Evolutionary conservation across 1,284 basidiomycete genomes (phyloP).

Genomic region (Tetrapyrgos nigripes): DNA sequence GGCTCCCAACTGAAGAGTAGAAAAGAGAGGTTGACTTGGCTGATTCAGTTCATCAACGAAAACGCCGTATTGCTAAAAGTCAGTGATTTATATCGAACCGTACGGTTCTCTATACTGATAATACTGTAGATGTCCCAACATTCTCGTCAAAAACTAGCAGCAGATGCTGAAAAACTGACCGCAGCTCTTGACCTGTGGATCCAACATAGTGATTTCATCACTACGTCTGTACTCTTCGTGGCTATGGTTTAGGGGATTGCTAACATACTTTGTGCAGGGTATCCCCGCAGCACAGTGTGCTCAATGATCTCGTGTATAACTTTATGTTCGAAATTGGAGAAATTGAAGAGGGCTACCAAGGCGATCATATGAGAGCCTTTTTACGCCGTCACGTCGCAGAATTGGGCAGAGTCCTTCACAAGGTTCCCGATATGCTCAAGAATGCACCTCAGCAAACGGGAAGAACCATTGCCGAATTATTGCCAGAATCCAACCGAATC

Average conservation of each 20-base stretch:
- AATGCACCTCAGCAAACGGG: constrained; percentile 47
- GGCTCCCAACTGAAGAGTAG: constrained; percentile 81
- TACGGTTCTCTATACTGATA: not conserved
- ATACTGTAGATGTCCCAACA: constrained; percentile 79
- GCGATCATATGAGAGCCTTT: constrained; percentile 86
- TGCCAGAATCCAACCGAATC: constrained; percentile 79
- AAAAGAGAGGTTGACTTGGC: constrained; percentile 77
- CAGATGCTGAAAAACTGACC: constrained; percentile 90
- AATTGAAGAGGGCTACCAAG: constrained; percentile 48
- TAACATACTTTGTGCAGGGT: constrained; percentile 39
- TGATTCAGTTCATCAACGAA: constrained; percentile 89
- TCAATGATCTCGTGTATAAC: constrained; percentile 68
- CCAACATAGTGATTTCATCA: constrained; percentile 76
- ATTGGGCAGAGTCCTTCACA: constrained; percentile 61
- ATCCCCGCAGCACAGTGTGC: constrained; percentile 58
- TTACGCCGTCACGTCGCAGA: constrained; percentile 78
- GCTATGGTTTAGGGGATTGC: constrained; percentile 8
- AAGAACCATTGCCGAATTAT: constrained; percentile 47
- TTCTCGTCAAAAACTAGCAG: constrained; percentile 77
- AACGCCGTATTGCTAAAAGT: constrained; percentile 83
- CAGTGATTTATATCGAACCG: constrained; percentile 13
- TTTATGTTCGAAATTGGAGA: constrained; percentile 69
- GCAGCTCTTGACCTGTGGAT: constrained; percentile 88
- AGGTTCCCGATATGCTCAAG: constrained; percentile 54
- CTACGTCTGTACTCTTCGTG: constrained; percentile 49